phyloP scores from a whole-genome alignment of 306 rosid genomes.

The Sophora flavescens region DNA sequence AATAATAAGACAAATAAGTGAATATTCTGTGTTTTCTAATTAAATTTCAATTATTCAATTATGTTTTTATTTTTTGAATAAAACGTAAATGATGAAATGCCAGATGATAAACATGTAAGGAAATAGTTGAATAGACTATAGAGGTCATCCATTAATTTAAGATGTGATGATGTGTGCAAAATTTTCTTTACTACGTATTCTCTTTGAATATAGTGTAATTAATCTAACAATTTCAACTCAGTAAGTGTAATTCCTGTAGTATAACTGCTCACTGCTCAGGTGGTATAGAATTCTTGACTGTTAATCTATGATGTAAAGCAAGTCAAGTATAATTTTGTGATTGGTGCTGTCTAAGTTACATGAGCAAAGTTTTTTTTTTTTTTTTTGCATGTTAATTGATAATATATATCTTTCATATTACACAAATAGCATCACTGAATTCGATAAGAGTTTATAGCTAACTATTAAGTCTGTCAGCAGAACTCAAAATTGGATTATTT shows the following conservation, averaged over 20 bases:
- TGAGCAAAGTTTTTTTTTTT: not conserved
- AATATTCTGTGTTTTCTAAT: not conserved
- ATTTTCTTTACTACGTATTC: too few relatives aligned
- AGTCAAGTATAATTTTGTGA: not conserved
- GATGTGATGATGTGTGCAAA: too few relatives aligned
- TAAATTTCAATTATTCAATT: not conserved
- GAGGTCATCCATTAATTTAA: too few relatives aligned
- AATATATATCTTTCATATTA: not conserved
- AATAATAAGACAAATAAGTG: not conserved
- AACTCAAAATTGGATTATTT: constrained; percentile 11
- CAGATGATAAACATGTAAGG: too few relatives aligned
- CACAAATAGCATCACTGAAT: not conserved
- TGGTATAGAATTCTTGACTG: not conserved
- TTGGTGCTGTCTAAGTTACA: not conserved
- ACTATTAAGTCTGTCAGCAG: not conserved
- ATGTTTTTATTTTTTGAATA: too few relatives aligned
- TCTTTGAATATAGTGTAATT: too few relatives aligned
- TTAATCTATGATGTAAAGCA: not conserved
- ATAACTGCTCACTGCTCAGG: not conserved
- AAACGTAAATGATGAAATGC: too few relatives aligned
- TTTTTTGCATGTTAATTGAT: constrained; percentile 1
- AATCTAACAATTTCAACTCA: too few relatives aligned
- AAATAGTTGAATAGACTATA: too few relatives aligned
- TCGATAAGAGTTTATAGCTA: not conserved
- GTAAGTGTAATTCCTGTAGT: too few relatives aligned